Evolutionary conservation across 2,329 filamentous ascomycete species (phyloP), one percentile per base, ranked within the genome.

Genomic region (Fusarium luffae): DNA sequence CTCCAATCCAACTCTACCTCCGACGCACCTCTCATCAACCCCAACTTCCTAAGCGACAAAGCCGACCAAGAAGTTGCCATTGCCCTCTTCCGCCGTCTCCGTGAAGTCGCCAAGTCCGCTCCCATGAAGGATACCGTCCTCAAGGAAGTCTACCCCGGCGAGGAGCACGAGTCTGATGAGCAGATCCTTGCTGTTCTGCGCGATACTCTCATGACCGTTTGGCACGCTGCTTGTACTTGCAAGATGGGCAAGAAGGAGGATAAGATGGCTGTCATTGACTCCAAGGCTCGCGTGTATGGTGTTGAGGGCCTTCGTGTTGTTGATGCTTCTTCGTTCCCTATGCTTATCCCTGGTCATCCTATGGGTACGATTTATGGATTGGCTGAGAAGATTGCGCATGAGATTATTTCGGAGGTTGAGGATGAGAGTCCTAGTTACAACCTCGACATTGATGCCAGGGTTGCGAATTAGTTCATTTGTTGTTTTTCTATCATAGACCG

Each of bases 21-120:
- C 1, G 78, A 81, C 21, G 70, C 73, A 12, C 84, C 85, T 0
- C 69, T 82, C 14, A 81, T 86, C 61, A 77, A 85, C 64, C 81
- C 83, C 2, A 83, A 83, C 66, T 87, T 81, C 78, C 75, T 87
- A 3, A 75, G 75, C 3, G 76, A 81, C 12, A 78, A 79, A 11
- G 75, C 78, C 2, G 85, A 87, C 42, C 69, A 79, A 25, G 81
- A 84, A 16, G 73, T 86, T 5, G 81, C 82, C 6, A 67, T 87
- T 12, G 79, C 80, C 0, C 73, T 77, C 0, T 83, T 82, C 66
- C 81, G 79, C 52, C 81, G 85, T 5, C 69, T 79, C 0, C 81
- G 85, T 0, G 71, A 82, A 14, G 72, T 79, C 0, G 66, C 58
- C 52, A 63, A 68, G 28, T 42, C 61, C 1, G 27, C 13, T 4